Base-by-base conservation (phyloP, 2,329 filamentous ascomycete genomes). In the Zymoseptoria crescenta region DNA sequence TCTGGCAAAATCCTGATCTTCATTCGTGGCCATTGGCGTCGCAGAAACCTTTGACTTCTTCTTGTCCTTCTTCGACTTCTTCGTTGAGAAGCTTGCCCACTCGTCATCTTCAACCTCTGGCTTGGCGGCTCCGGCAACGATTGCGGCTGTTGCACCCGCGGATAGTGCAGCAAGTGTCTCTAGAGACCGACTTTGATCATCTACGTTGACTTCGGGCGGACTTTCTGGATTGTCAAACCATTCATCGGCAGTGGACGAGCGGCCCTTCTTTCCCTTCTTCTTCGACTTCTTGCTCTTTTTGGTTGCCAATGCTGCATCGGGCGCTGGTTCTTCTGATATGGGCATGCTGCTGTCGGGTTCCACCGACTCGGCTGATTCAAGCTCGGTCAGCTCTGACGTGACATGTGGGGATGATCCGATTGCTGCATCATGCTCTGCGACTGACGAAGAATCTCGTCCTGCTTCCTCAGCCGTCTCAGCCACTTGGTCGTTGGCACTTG, bases 1-100 rank as follows among this genome's bases (percentile, higher is more conserved):
- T 10, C n/a, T 3, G 21, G 49, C 7, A 19, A n/a, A n/a, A 29
- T 10, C 29, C 10, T 30, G 20, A 16, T 29, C 55, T 30, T 52
- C n/a, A 24, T 30, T 10, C 19, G 52, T 13, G 27, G 29, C 27
- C 10, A 48, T 52, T 35, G 64, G 62, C 8, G 62, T 62, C 2
- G 58, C 59, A 8, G 35, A 48, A 51, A 66, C 67, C 59, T 64
- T 69, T 2, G 67, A 69, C 60, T 77, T 77, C 54, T 75, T 75
- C 65, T 76, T 76, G 28, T 74, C 73, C 54, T 77, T 78, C 67
- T 77, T 76, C 30, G 73, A 71, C 59, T 68, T 68, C 62, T 74
- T 74, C 28, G 58, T 56, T 2, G 64, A 63, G 20, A 64, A 59
- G 24, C 54, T 52, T 10, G 65, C 54, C 59, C 59, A 67, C 9